Base-by-base conservation (phyloP, 2,329 filamentous ascomycete genomes). In the Hymenoscyphus occultus region DNA sequence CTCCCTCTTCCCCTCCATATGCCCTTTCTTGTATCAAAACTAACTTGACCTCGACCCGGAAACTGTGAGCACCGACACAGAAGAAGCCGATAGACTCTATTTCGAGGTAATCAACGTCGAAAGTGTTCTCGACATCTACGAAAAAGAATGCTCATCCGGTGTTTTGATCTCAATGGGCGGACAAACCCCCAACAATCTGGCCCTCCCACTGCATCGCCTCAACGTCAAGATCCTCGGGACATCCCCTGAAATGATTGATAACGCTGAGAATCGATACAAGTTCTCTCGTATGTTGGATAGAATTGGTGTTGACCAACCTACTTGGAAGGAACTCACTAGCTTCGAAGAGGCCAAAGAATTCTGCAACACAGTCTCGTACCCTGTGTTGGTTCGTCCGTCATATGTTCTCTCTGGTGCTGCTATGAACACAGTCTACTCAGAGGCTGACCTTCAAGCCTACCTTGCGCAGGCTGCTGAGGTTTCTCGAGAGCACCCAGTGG, bases 381-480 rank as follows among this genome's bases (percentile, higher is more conserved):
- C 95, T 2, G 95, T 98, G 61, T 83, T 99, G 63, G 95, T 99
- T 56, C 89, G 95, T 59, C 95, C 95, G 2, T 98, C 95, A 0
- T 99, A 99, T 74, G 95, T 99, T 57, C 84, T 99, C 5, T 98
- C 95, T 1, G 95, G 95, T 70, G 95, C 95, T 59, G 95, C 95
- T 19, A 99, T 99, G 95, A 99, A 98, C 83, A 98, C 95, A 0
- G 95, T 98, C 42, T 98, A 98, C 81, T 97, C 94, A 0, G 89
- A 96, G 80, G 90, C 94, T 76, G 95, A 98, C 76, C 82, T 99
- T 65, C 91, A 92, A 73, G 89, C 84, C 74, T 98, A 96, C 78
- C 83, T 99, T 56, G 86, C 91, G 70, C 94, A 98, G 79, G 95
- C 95, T 62, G 91, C 86, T 6, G 93, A 96, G 70, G 95, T 99